phyloP scores from a whole-genome alignment of 176 grass and related monocot species.

The Microstegium vimineum region DNA sequence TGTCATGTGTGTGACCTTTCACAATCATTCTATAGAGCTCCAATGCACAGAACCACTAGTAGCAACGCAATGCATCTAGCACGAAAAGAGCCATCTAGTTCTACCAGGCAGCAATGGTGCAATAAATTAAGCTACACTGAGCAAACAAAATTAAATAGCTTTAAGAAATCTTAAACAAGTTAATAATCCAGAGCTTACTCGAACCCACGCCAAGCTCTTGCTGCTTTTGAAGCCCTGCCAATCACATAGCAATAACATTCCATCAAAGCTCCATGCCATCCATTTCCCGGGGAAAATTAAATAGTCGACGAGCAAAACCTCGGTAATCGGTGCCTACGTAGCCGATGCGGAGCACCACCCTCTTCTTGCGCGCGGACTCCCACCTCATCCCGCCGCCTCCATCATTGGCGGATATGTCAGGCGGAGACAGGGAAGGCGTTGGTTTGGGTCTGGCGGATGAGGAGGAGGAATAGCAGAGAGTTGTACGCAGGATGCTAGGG shows the following conservation, averaged over 20 bases:
- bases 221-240: slow-evolving; percentile 87
- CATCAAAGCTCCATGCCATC: neutral
- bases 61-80: neutral
- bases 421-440: neutral
- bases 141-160: neutral
- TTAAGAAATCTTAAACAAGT: neutral
- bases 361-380: slow-evolving; percentile 87
- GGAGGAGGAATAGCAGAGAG: slow-evolving; percentile 18
- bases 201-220: slow-evolving; percentile 45
- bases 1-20: neutral
- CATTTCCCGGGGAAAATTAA: neutral
- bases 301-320: slow-evolving; percentile 37
- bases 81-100: neutral
- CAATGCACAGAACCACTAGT: neutral
- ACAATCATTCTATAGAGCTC: neutral
- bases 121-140: neutral
- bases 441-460: neutral
- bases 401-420: neutral
- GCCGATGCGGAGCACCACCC: slow-evolving; percentile 74
- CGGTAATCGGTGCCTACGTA: slow-evolving; percentile 83
- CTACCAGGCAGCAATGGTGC: neutral
- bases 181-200: slow-evolving; percentile 43
- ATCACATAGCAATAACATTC: neutral
- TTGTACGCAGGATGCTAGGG: slow-evolving; percentile 31
- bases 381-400: slow-evolving; percentile 44